These are phyloP conservation scores for Paramecium sonneborni DNA, from an alignment of 73 alveolate species.

Conservation along the genomic window DNA sequence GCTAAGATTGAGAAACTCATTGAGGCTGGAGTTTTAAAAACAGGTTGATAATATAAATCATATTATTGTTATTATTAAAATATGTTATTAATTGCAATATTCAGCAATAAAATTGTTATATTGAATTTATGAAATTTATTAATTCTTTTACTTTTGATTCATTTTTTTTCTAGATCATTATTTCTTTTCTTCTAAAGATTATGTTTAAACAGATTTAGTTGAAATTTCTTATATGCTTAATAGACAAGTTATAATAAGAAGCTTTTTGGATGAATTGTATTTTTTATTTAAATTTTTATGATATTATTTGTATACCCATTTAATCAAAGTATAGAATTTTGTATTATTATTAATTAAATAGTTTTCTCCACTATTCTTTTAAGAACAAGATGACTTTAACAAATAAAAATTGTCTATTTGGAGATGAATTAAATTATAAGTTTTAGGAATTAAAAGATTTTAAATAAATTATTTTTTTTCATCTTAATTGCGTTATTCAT, in stretches of 20 bases:
- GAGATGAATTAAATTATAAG: background rate
- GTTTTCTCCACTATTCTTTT: background rate
- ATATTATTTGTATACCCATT: background rate
- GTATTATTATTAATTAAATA: background rate
- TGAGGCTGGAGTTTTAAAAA: slow-evolving; percentile 97
- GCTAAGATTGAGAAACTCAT: slow-evolving; percentile 93
- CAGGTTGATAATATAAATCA: slow-evolving; percentile 69
- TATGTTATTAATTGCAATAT: background rate
- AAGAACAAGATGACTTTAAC: background rate
- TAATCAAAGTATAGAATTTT: background rate
- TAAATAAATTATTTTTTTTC: background rate
- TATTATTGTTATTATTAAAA: background rate
- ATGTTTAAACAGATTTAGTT: no score
- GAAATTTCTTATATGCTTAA: no score
- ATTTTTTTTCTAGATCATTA: background rate
- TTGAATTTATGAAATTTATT: background rate
- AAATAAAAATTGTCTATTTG: background rate
- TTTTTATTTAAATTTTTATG: background rate
- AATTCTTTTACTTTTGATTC: background rate
- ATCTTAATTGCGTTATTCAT: background rate
- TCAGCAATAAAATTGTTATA: background rate
- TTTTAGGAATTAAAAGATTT: background rate
- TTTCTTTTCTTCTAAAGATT: no score
- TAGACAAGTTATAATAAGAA: background rate
- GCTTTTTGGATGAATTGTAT: background rate